phyloP scores from a whole-genome alignment of 768 basidiomycete species.

The Leccinum fibrillosum region DNA sequence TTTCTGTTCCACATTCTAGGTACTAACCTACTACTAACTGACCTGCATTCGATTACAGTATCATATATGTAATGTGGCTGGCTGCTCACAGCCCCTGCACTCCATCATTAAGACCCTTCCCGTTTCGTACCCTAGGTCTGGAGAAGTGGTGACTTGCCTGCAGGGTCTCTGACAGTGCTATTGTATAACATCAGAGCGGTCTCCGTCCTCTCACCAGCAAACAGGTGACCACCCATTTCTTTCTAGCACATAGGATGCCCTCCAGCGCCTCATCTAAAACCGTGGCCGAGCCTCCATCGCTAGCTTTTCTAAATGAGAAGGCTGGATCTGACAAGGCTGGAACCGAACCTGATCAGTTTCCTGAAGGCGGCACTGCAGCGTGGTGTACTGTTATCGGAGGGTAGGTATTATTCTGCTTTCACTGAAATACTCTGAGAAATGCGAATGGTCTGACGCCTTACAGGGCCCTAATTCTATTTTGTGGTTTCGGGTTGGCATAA shows the following conservation, averaged over 20 bases:
- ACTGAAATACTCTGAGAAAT: neutral
- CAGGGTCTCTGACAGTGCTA: neutral
- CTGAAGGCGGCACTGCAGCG: constrained; percentile 27
- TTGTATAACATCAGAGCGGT: neutral
- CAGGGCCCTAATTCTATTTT: constrained; percentile 32
- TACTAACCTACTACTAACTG: constrained; percentile 17
- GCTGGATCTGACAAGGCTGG: neutral
- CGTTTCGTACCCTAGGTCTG: too few relatives aligned
- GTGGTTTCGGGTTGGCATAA: constrained; percentile 29
- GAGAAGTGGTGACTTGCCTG: neutral
- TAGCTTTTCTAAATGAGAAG: neutral
- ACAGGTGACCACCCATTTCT: neutral
- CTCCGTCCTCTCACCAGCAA: neutral
- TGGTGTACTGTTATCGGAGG: constrained; percentile 25
- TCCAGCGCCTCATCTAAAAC: constrained; percentile 2
- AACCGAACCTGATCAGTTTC: constrained; percentile 13
- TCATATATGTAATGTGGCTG: neutral
- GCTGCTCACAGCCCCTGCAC: neutral
- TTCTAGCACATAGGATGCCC: constrained; percentile 2
- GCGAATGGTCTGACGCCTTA: neutral
- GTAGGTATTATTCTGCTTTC: constrained; percentile 8
- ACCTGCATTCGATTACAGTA: neutral
- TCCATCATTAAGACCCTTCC: neutral
- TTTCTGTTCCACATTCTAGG: neutral
- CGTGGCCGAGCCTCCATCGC: neutral